phyloP scores from a whole-genome alignment of 305 asterid species.

The Plantago coronopus region DNA sequence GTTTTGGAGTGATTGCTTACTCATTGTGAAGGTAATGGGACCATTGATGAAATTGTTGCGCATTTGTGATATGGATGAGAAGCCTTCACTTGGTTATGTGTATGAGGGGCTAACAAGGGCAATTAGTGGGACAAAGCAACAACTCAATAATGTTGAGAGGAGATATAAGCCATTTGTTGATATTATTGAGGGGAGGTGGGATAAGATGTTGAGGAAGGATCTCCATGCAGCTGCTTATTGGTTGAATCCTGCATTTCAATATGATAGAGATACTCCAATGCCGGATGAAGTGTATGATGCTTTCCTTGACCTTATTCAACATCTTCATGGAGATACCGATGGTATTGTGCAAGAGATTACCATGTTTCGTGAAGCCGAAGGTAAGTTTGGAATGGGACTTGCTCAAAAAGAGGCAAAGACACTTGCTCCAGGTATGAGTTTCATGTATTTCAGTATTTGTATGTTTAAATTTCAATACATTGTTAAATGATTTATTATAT shows the following conservation, averaged over 20 bases:
- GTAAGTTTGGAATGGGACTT: background rate
- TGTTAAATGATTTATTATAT: too few relatives aligned
- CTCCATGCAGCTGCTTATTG: slow-evolving; percentile 10
- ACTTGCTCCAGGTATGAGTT: background rate
- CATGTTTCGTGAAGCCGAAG: background rate
- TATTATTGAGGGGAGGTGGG: slow-evolving; percentile 1
- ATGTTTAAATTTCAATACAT: too few relatives aligned
- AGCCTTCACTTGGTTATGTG: slow-evolving; percentile 14
- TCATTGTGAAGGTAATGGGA: background rate
- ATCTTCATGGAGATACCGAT: background rate
- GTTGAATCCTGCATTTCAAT: slow-evolving; percentile 9
- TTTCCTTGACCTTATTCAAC: background rate
- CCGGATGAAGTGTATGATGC: background rate
- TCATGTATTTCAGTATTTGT: background rate
- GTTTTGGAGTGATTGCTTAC: slow-evolving; percentile 7
- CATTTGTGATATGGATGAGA: slow-evolving; percentile 14
- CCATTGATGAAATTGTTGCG: slow-evolving; percentile 8
- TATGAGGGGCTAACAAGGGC: slow-evolving; percentile 19
- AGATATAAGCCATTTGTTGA: background rate
- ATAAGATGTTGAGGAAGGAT: slow-evolving; percentile 2
- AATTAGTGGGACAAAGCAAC: background rate
- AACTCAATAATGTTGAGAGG: background rate
- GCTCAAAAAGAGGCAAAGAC: background rate
- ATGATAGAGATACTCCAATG: background rate
- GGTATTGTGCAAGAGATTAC: background rate